These are phyloP conservation scores for Knufia petricola DNA, from an alignment of 2,329 filamentous ascomycete genomes.

Conservation along the genomic window DNA sequence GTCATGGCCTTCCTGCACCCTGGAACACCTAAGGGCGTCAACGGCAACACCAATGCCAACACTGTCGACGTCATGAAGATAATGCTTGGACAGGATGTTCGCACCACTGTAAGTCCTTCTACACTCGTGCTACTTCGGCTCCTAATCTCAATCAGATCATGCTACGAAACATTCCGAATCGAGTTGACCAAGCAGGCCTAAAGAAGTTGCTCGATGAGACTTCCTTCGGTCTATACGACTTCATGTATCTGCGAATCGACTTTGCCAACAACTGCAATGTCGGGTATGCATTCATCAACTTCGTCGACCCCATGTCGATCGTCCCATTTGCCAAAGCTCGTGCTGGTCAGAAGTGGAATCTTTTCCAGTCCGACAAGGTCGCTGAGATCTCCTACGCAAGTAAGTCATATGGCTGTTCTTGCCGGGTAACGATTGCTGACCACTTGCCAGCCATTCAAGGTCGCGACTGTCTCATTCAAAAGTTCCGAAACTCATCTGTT, in stretches of 20 bases:
- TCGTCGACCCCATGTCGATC: conserved; percentile 47
- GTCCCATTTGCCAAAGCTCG: conserved; percentile 54
- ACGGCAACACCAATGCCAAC: conserved; percentile 25
- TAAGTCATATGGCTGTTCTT: conserved; percentile 36
- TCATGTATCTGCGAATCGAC: conserved; percentile 88
- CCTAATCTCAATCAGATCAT: conserved; percentile 55
- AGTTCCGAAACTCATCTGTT: conserved; percentile 93
- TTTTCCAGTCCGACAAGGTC: conserved; percentile 72
- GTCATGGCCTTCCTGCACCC: conserved; percentile 6
- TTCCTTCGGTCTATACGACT: conserved; percentile 78
- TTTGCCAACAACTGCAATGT: conserved; percentile 82
- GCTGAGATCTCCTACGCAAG: conserved; percentile 94
- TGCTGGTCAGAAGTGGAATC: conserved; percentile 65
- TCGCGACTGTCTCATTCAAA: conserved; percentile 79
- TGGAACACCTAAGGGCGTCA: conserved; percentile 16
- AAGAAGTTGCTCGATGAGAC: conserved; percentile 71
- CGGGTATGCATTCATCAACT: conserved; percentile 96
- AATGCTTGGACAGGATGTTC: conserved; percentile 56
- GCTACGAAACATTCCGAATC: conserved; percentile 90
- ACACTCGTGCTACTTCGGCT: background rate
- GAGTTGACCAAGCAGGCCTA: conserved; percentile 63
- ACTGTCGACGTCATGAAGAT: conserved; percentile 37
- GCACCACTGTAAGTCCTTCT: conserved; percentile 54
- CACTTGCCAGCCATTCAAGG: conserved; percentile 67
- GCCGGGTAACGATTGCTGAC: conserved; percentile 9